phyloP scores from a whole-genome alignment of 208 protist species.

The Trypanosoma caninum region DNA sequence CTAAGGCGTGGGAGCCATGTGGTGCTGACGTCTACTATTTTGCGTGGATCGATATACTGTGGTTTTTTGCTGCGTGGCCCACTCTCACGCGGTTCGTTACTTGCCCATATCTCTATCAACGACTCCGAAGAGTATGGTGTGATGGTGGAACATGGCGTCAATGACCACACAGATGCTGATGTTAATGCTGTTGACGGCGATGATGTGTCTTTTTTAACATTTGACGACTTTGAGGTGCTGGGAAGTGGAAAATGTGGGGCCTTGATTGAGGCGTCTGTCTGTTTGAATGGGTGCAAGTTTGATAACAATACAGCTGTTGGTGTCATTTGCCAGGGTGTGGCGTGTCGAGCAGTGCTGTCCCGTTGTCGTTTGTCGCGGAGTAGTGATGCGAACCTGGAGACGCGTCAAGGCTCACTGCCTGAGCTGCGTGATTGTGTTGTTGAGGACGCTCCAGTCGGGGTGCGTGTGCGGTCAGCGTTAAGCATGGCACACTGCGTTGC shows the following conservation, averaged over 20 bases:
- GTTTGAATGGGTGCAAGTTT: conserved; percentile 17
- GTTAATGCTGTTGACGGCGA: background rate
- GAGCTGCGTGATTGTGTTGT: conserved; percentile 22
- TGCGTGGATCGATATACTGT: background rate
- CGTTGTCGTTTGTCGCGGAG: conserved; percentile 13
- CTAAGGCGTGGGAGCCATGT: conserved; percentile 3
- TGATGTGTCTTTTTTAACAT: background rate
- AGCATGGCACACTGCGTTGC: conserved; percentile 17
- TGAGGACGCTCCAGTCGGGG: conserved; percentile 11
- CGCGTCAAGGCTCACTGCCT: background rate
- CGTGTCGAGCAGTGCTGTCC: background rate
- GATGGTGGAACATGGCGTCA: background rate
- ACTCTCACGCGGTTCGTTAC: conserved; percentile 1
- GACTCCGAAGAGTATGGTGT: conserved; percentile 17
- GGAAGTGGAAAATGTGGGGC: conserved; percentile 17
- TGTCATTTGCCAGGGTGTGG: conserved; percentile 11
- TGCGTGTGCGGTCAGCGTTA: conserved; percentile 6
- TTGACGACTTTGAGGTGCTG: conserved; percentile 17
- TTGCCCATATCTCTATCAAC: conserved; percentile 13
- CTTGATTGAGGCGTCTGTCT: conserved; percentile 8
- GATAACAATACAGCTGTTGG: conserved; percentile 3
- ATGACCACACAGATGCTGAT: background rate
- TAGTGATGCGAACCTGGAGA: conserved; percentile 7
- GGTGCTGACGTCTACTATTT: background rate
- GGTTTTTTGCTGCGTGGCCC: conserved; percentile 11